Evolutionary conservation across 306 rosid species (phyloP).

Genomic region (Fragaria nilgerrensis): DNA sequence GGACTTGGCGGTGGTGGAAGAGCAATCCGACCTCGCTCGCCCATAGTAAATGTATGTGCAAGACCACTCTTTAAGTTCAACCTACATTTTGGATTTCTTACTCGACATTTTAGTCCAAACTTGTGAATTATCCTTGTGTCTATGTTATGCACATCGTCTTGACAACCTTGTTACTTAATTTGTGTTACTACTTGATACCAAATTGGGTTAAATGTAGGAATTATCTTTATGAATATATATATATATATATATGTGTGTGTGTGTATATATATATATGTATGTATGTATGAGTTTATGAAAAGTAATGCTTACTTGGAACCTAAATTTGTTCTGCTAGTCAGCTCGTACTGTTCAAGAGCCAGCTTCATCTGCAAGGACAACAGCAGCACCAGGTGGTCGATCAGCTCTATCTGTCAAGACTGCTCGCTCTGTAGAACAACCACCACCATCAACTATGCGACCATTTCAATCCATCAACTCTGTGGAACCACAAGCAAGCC

Average conservation of each 20-base stretch:
- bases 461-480: conserved; percentile 24
- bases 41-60: conserved; percentile 35
- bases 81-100: background rate
- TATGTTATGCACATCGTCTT: background rate
- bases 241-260: background rate
- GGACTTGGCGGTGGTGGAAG: conserved; percentile 76
- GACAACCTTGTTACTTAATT: background rate
- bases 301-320: conserved; percentile 20
- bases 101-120: background rate
- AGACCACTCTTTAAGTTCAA: background rate
- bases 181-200: background rate
- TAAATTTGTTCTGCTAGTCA: conserved; percentile 35
- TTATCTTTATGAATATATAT: background rate
- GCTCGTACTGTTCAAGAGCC: conserved; percentile 58
- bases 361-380: conserved; percentile 29
- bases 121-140: too few relatives aligned
- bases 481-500: conserved; percentile 24
- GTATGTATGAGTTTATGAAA: background rate
- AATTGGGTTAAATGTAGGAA: background rate
- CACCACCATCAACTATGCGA: conserved; percentile 37
- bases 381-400: conserved; percentile 23
- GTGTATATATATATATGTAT: background rate
- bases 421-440: conserved; percentile 42
- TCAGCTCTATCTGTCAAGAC: conserved; percentile 30
- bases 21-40: conserved; percentile 56